Percentiles rank a stretch among this genome's conserved stretches.
These are phyloP conservation scores for Alternaria triticimaculans DNA, from an alignment of 2,329 filamentous ascomycete genomes.

Conservation along the genomic window DNA sequence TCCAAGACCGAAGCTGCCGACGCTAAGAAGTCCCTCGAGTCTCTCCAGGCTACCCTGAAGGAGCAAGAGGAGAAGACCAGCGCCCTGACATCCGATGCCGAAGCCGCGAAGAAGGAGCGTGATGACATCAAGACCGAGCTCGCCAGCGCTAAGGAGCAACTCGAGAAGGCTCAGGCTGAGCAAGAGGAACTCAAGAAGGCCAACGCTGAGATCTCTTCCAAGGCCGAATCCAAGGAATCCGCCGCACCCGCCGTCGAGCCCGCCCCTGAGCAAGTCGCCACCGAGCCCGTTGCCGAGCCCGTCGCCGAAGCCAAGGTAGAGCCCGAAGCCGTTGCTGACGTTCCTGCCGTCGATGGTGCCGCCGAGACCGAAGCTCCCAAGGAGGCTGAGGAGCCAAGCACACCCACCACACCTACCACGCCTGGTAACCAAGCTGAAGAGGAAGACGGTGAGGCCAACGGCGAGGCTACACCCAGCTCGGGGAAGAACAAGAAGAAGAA, in stretches of 20 bases:
- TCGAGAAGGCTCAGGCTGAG: slow-evolving; percentile 25
- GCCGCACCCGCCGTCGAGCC: slow-evolving; percentile 12
- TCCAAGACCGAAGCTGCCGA: slow-evolving; percentile 22
- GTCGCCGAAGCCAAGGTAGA: neutral
- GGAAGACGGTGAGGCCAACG: slow-evolving; percentile 2
- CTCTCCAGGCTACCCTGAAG: slow-evolving; percentile 20
- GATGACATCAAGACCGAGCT: slow-evolving; percentile 28
- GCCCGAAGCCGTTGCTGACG: neutral
- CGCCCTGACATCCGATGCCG: slow-evolving; percentile 17
- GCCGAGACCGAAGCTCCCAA: slow-evolving; percentile 1
- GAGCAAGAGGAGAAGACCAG: slow-evolving; percentile 23
- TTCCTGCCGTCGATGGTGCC: neutral
- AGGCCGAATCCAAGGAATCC: slow-evolving; percentile 26
- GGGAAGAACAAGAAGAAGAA: slow-evolving; percentile 23
- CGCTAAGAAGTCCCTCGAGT: slow-evolving; percentile 17
- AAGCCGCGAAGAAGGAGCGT: slow-evolving; percentile 26
- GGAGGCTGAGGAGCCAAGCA: slow-evolving; percentile 1
- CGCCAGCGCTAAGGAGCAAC: slow-evolving; percentile 26
- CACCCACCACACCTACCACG: slow-evolving; percentile 6
- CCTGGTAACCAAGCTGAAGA: slow-evolving; percentile 3
- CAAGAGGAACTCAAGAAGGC: slow-evolving; percentile 24
- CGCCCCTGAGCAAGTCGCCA: slow-evolving; percentile 1
- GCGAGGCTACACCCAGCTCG: slow-evolving; percentile 5
- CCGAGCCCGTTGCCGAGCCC: slow-evolving; percentile 3
- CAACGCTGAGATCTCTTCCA: slow-evolving; percentile 20